phyloP scores from a whole-genome alignment of 306 rosid species.

The Cicer arietinum region DNA sequence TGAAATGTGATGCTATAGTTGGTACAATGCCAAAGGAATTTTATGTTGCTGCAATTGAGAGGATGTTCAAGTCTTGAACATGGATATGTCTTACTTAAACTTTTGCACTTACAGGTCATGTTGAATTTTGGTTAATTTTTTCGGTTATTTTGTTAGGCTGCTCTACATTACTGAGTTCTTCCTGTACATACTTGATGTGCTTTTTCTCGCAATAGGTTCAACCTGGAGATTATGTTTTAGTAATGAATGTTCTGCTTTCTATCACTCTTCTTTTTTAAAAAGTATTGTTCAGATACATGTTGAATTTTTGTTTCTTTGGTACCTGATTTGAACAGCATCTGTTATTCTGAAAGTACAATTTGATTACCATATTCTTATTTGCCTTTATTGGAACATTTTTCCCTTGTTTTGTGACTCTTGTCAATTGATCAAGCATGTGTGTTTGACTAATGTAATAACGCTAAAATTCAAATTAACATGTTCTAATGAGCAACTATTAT shows the following conservation, averaged over 20 bases:
- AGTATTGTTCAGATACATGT: conserved; percentile 11
- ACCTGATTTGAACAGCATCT: conserved; percentile 27
- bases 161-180: conserved; percentile 37
- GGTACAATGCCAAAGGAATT: conserved; percentile 98
- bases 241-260: background rate
- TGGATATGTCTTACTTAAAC: background rate
- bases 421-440: background rate
- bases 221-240: background rate
- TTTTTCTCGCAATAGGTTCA: conserved; percentile 24
- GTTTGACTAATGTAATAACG: background rate
- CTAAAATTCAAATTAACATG: background rate
- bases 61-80: conserved; percentile 61
- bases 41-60: conserved; percentile 87
- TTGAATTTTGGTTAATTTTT: conserved; percentile 41
- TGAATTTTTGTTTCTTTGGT: conserved; percentile 10
- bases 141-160: conserved; percentile 13
- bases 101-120: conserved; percentile 33
- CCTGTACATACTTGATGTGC: conserved; percentile 48
- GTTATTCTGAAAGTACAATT: background rate
- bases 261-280: conserved; percentile 17
- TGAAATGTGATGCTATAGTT: conserved; percentile 74
- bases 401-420: background rate
- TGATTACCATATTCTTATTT: background rate
- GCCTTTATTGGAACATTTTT: background rate
- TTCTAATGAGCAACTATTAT: background rate